Evolutionary conservation across 352 stramenopile species (phyloP).

Genomic region (Plasmopara muralis): DNA sequence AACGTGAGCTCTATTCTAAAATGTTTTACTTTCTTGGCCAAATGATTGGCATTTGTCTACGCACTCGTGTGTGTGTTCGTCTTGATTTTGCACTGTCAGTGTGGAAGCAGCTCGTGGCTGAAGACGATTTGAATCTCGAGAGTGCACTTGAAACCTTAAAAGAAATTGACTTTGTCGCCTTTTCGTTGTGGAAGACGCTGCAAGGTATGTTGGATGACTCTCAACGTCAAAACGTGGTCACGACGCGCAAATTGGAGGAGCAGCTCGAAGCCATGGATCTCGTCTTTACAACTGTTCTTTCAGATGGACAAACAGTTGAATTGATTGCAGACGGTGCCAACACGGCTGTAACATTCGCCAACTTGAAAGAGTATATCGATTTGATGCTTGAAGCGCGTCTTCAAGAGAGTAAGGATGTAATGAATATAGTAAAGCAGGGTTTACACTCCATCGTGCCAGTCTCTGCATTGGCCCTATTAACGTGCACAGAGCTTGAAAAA

Average conservation of each 20-base stretch:
- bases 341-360: conserved; percentile 36
- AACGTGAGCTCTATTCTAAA: conserved; percentile 58
- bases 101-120: conserved; percentile 67
- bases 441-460: conserved; percentile 71
- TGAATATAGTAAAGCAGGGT: conserved; percentile 71
- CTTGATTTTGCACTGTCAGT: conserved; percentile 63
- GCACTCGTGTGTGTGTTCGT: conserved; percentile 69
- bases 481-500: conserved; percentile 63
- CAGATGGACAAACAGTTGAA: conserved; percentile 45
- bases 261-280: conserved; percentile 63
- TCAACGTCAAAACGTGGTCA: conserved; percentile 1
- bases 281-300: conserved; percentile 68
- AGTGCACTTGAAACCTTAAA: conserved; percentile 39
- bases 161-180: conserved; percentile 59
- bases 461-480: conserved; percentile 47
- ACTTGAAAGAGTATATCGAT: conserved; percentile 44
- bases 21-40: conserved; percentile 89
- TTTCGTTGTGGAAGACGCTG: conserved; percentile 48
- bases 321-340: conserved; percentile 33
- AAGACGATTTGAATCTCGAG: conserved; percentile 30
- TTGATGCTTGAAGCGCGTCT: conserved; percentile 33
- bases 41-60: conserved; percentile 83
- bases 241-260: conserved; percentile 22
- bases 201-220: conserved; percentile 24
- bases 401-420: conserved; percentile 37